These are phyloP conservation scores for Bruguiera gymnorhiza DNA, from an alignment of 345 rosid species.

Conservation along the genomic window DNA sequence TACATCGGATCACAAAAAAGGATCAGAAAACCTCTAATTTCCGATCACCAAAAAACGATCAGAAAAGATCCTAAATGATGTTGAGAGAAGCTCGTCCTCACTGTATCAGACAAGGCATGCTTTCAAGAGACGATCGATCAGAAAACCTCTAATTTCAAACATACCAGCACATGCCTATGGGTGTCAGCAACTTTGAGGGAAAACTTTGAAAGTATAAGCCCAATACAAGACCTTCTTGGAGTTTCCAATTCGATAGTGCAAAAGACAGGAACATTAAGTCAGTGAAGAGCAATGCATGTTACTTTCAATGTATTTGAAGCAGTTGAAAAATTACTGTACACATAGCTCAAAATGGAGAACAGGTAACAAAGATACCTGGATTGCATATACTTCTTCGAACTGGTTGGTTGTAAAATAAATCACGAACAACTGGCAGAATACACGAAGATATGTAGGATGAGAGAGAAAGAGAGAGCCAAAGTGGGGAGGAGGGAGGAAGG, in stretches of 20 bases:
- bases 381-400: slow-evolving; percentile 72
- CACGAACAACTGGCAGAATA: slow-evolving; percentile 60
- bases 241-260: slow-evolving; percentile 41
- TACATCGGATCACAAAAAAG: no score
- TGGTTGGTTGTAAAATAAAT: slow-evolving; percentile 87
- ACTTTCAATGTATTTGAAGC: not conserved
- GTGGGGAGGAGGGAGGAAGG: not conserved
- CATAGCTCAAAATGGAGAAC: slow-evolving; percentile 1
- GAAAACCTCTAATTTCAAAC: slow-evolving; percentile 15
- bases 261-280: slow-evolving; percentile 16
- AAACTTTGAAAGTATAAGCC: slow-evolving; percentile 62
- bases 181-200: slow-evolving; percentile 65
- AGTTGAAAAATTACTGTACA: not conserved
- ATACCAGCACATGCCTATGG: slow-evolving; percentile 49
- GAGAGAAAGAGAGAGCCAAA: not conserved
- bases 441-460: not conserved
- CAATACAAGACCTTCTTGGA: slow-evolving; percentile 73
- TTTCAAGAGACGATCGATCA: slow-evolving; percentile 10
- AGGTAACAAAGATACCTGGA: slow-evolving; percentile 48
- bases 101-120: slow-evolving; percentile 33
- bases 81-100: slow-evolving; percentile 60
- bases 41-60: no score
- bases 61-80: slow-evolving; percentile 3
- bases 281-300: slow-evolving; percentile 8
- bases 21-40: no score